Evolutionary conservation across 2,329 filamentous ascomycete species (phyloP), one percentile per base, ranked within the genome.

Genomic region (Sporothrix curviconia): DNA sequence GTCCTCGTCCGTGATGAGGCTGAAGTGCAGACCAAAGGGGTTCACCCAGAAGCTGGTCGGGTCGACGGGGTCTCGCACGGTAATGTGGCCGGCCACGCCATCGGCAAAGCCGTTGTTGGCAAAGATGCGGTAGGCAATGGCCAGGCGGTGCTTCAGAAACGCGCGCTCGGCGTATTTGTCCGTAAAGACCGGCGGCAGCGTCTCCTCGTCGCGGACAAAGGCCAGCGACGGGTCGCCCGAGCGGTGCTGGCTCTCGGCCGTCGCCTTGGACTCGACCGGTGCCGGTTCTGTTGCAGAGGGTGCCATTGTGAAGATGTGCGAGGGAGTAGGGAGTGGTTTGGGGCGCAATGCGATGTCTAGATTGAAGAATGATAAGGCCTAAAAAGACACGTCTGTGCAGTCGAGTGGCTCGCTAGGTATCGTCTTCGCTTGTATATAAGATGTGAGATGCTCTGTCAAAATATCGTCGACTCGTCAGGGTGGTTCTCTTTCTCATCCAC

Each of bases 11-110:
- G 80, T 83, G 54, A 87, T 80, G 57, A 81, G 71, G 6, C 78
- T 79, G 69, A 85, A 86, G 7, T 81, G 34, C 15, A 40, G 34
- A 28, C 49, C 60, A 58, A 85, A 83, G 0, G 83, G 83, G 62
- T 87, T 87, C 5, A 86, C 81, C 83, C 83, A 86, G 71, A 86
- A 85, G 0, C 76, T 80, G 3, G 72, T 69, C 0, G 79, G 78
- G 34, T 83, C 77, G 6, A 85, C 76, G 0, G 83, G 82, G 59
- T 86, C 70, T 22, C 81, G 75, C 22, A 84, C 65, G 1, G 82
- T 85, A 62, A 86, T 85, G 63, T 86, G 83, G 1, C 83, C 82
- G 7, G 82, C 82, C 28, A 86, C 79, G 12, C 81, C 82, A 69
- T 84, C 81, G 59, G 81, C 78, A 62, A 76, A 82, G 11, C 78